These are phyloP conservation scores for Rhododendron kiyosumense DNA, from an alignment of 148 eudicot genomes.

Conservation along the genomic window DNA sequence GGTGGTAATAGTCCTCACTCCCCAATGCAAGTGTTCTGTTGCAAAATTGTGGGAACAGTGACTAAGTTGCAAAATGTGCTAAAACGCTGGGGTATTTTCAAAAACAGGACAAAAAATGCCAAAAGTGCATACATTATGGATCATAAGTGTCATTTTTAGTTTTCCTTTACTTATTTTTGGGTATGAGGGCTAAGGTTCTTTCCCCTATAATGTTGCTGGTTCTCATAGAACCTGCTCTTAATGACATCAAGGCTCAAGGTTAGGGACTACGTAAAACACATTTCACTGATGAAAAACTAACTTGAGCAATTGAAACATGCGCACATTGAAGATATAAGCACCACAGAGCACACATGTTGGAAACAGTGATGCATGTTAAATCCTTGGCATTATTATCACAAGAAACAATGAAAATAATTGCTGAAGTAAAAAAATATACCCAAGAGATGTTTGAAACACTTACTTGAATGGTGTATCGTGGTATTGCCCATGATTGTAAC, in stretches of 20 bases:
- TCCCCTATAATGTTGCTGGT: background rate
- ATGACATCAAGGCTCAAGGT: background rate
- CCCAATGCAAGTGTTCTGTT: no score
- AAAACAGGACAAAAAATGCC: background rate
- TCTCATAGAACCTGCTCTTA: background rate
- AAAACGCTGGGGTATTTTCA: background rate
- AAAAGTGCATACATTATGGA: background rate
- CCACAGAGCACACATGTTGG: background rate
- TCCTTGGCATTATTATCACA: background rate
- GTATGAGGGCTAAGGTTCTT: background rate
- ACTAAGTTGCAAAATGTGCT: background rate
- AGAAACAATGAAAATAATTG: background rate
- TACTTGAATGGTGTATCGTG: constrained; percentile 44
- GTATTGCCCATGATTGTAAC: constrained; percentile 47
- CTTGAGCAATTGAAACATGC: background rate
- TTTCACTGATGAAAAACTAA: background rate
- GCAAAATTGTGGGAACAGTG: no score
- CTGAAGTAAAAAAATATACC: background rate
- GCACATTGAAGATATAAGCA: background rate
- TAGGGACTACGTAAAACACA: background rate
- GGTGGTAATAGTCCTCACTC: background rate
- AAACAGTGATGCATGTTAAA: background rate
- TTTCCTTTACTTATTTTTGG: background rate
- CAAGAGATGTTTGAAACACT: background rate
- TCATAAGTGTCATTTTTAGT: background rate